phyloP scores from a whole-genome alignment of 441 rosid genomes.

The Gossypium schwendimanii region DNA sequence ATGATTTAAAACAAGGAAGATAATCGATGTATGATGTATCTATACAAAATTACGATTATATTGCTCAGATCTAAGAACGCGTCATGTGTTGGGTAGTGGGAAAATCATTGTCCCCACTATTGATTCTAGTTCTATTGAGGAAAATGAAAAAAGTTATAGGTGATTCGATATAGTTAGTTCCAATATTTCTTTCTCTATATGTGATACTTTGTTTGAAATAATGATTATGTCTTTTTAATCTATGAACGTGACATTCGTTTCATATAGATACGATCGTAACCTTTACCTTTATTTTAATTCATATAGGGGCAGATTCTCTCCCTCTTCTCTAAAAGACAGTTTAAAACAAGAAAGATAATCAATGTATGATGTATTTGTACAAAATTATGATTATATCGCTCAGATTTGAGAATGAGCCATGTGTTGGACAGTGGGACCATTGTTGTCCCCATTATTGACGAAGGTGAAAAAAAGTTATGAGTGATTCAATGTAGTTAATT shows the following conservation, averaged over 20 bases:
- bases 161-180: background rate
- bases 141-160: no score
- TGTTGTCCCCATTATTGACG: background rate
- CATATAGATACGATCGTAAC: background rate
- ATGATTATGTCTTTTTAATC: background rate
- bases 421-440: background rate
- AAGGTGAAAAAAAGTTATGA: background rate
- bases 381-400: background rate
- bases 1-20: background rate
- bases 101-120: background rate
- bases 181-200: background rate
- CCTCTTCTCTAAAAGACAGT: background rate
- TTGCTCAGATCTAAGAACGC: background rate
- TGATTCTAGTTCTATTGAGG: background rate
- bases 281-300: background rate
- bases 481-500: background rate
- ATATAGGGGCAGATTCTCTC: background rate
- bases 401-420: background rate
- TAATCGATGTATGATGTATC: background rate
- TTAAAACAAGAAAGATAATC: background rate
- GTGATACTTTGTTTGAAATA: background rate
- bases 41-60: background rate
- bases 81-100: background rate
- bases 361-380: background rate
- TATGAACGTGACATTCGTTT: background rate